Conservation (phyloP, 2,329 filamentous ascomycete genomes). For the Alternaria solani region DNA sequence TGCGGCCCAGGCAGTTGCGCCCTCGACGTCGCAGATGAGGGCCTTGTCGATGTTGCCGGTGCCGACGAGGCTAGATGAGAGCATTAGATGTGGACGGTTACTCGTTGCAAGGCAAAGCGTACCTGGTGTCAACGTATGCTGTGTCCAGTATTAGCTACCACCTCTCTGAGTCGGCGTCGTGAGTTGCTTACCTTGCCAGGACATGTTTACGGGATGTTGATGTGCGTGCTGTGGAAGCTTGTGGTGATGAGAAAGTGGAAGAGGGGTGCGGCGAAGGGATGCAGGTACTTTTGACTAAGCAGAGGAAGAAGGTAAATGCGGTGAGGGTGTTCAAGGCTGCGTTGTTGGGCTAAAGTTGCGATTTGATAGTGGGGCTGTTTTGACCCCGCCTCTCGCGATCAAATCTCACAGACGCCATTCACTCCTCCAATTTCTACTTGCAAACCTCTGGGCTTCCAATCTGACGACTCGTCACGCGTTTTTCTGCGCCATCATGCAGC, state of each 20-base stretch:
- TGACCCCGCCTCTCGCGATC: slow-evolving; percentile 15
- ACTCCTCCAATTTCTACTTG: slow-evolving; percentile 5
- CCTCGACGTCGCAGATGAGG: slow-evolving; percentile 59
- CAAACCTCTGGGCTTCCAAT: not conserved
- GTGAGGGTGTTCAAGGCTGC: slow-evolving; percentile 33
- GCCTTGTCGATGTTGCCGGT: slow-evolving; percentile 58
- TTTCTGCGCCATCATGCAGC: slow-evolving; percentile 42
- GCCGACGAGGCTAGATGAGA: slow-evolving; percentile 50
- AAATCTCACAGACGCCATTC: slow-evolving; percentile 12
- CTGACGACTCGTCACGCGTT: slow-evolving; percentile 8
- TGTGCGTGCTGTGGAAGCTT: slow-evolving; percentile 35
- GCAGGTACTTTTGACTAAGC: slow-evolving; percentile 38
- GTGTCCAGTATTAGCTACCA: slow-evolving; percentile 31
- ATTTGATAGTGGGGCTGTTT: slow-evolving; percentile 28
- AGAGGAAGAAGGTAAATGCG: slow-evolving; percentile 29
- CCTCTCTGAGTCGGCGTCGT: slow-evolving; percentile 17
- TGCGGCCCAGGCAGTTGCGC: slow-evolving; percentile 74
- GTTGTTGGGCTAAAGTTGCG: slow-evolving; percentile 27
- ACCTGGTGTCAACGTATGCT: slow-evolving; percentile 56
- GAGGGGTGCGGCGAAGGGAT: slow-evolving; percentile 24
- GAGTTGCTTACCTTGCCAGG: slow-evolving; percentile 52
- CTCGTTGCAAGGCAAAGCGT: slow-evolving; percentile 11
- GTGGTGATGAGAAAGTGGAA: slow-evolving; percentile 23
- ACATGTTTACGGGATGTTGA: slow-evolving; percentile 48
- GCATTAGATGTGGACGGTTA: slow-evolving; percentile 23